These are phyloP conservation scores for Vitis amurensis DNA, from an alignment of 164 flowering plant species.

Conservation along the genomic window DNA sequence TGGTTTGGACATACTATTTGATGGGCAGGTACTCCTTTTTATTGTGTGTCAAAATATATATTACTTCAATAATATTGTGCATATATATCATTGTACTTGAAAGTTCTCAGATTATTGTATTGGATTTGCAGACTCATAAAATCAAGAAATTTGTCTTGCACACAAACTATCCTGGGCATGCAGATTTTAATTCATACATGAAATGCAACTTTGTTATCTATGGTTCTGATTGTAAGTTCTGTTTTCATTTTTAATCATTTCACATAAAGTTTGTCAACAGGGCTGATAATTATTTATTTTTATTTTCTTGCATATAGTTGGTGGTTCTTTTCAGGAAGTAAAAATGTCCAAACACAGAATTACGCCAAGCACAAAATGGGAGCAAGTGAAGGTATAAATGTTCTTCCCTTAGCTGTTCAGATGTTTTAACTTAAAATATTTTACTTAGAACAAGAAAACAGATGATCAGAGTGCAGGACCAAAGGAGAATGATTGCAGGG, in stretches of 20 bases:
- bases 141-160: slow-evolving; percentile 95
- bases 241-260: slow-evolving; percentile 5
- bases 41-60: background rate
- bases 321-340: slow-evolving; percentile 49
- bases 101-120: slow-evolving; percentile 12
- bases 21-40: slow-evolving; percentile 72
- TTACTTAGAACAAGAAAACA: background rate
- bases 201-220: slow-evolving; percentile 87
- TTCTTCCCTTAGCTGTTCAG: background rate
- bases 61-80: background rate
- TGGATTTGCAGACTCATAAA: slow-evolving; percentile 77
- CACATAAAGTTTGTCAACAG: background rate
- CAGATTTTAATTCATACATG: slow-evolving; percentile 92
- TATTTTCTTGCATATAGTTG: slow-evolving; percentile 38
- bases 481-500: background rate
- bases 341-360: slow-evolving; percentile 53
- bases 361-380: slow-evolving; percentile 95
- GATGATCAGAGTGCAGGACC: background rate
- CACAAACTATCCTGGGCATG: slow-evolving; percentile 96
- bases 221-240: slow-evolving; percentile 49
- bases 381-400: slow-evolving; percentile 80
- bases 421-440: background rate
- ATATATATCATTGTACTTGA: background rate
- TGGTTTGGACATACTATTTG: slow-evolving; percentile 94
- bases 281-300: background rate